phyloP scores from a whole-genome alignment of 306 rosid species.

The Astragalus membranaceus region DNA sequence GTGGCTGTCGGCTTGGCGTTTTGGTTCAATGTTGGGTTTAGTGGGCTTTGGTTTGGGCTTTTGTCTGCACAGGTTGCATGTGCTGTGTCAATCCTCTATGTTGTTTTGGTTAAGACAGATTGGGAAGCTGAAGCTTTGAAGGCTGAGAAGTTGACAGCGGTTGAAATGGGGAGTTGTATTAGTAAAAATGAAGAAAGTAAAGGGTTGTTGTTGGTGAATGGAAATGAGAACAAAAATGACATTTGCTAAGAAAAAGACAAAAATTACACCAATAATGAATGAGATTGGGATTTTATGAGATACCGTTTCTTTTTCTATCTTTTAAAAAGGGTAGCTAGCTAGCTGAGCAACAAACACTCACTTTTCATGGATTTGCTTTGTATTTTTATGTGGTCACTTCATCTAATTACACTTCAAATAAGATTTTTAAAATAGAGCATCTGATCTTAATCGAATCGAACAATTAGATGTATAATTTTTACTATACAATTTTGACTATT shows the following conservation, averaged over 20 bases:
- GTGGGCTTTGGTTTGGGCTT: constrained; percentile 93
- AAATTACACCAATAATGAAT: background rate
- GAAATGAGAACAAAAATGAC: constrained; percentile 21
- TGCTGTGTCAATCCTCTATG: constrained; percentile 63
- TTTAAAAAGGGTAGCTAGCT: too few species aligned
- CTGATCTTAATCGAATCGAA: too few species aligned
- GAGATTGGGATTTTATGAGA: constrained; percentile 12
- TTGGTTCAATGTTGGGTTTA: constrained; percentile 60
- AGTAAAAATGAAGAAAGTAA: constrained; percentile 41
- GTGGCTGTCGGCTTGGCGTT: constrained; percentile 81
- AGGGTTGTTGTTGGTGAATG: constrained; percentile 37
- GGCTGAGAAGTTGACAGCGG: constrained; percentile 42
- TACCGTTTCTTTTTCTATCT: background rate
- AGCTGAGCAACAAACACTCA: too few species aligned
- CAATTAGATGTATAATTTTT: too few species aligned
- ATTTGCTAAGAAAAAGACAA: constrained; percentile 22
- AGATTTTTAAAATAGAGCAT: too few species aligned
- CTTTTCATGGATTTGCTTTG: too few species aligned
- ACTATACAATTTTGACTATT: too few species aligned
- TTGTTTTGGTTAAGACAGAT: constrained; percentile 52
- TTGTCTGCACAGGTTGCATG: constrained; percentile 79
- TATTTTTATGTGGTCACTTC: too few species aligned
- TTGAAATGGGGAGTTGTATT: constrained; percentile 30
- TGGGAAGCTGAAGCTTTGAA: constrained; percentile 86
- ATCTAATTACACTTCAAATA: too few species aligned